Evolutionary conservation across 2,329 filamentous ascomycete genomes (phyloP), one percentile per base, ranked within the genome.

Genomic region (Xylaria sp.): DNA sequence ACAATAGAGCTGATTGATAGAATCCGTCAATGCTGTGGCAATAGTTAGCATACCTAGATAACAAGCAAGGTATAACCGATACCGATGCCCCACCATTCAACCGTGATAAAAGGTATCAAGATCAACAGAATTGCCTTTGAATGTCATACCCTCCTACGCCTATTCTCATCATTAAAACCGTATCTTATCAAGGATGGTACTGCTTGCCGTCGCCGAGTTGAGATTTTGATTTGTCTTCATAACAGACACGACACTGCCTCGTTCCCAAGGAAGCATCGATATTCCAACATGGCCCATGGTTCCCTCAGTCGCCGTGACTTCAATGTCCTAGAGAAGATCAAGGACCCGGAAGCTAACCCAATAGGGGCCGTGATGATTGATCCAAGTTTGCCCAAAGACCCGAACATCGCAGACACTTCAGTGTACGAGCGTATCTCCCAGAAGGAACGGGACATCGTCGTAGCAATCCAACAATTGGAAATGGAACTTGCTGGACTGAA

Each of bases 241-340:
- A 40, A 35, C 23, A 37, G 40, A 55, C 38, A 21, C 19, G 15
- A 38, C 21, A 37, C 14, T 19, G 15, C 58, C 42, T 35, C 23
- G 17, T 23, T 25, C 33, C 9, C 25, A 42, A 57, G 49, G 43
- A 42, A 28, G 17, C n/a, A 25, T 11, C 6, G 31, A 45, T 37
- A 53, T 56, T 51, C 19, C 53, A 63, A 33, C 15, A 88, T 87
- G 85, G 75, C 83, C 45, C 72, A 76, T 57, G 71, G 79, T 58
- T 74, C 78, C 14, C 79, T 90, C 60, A 88, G 83, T 72, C 78
- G 75, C 47, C 83, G 84, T 66, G 88, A 90, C 72, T 77, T 86
- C 73, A 82, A 86, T 60, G 82, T 90, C 68, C 83, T 90, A 61
- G 82, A 85, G 65, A 89, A 89, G 73, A 89, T 90, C 74, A 86